phyloP scores from a whole-genome alignment of 2,329 filamentous ascomycete species.

The Fusarium buharicum region DNA sequence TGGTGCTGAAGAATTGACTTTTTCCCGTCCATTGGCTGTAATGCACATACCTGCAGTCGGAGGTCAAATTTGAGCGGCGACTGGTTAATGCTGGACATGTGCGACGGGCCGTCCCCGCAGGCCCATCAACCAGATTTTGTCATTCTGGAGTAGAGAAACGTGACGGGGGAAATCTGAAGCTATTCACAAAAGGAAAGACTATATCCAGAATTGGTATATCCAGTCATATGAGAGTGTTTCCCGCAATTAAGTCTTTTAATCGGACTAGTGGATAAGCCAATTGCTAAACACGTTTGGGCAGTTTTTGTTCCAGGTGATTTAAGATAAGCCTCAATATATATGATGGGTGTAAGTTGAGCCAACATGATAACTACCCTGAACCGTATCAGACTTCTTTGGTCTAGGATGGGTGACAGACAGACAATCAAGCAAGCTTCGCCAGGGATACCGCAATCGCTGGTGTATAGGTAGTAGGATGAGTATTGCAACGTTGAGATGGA shows the following conservation, averaged over 20 bases:
- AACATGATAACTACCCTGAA: too few relatives aligned
- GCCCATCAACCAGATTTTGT: slow-evolving; percentile 17
- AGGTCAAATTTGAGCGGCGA: slow-evolving; percentile 31
- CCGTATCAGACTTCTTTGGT: too few relatives aligned
- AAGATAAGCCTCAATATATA: too few relatives aligned
- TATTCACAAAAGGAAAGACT: background rate
- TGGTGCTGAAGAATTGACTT: background rate
- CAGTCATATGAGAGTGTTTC: background rate
- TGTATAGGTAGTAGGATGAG: too few relatives aligned
- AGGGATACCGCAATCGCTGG: too few relatives aligned
- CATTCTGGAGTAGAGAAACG: slow-evolving; percentile 14
- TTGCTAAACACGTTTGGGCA: too few relatives aligned
- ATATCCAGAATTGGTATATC: background rate
- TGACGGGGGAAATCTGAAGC: slow-evolving; percentile 3
- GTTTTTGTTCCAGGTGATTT: too few relatives aligned
- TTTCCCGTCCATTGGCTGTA: slow-evolving; percentile 9
- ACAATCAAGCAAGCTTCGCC: too few relatives aligned
- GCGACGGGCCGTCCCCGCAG: slow-evolving; percentile 12
- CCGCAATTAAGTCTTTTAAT: background rate
- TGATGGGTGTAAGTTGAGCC: too few relatives aligned
- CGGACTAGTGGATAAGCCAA: too few relatives aligned
- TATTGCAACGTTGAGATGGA: background rate
- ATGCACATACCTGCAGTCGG: background rate
- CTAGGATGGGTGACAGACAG: too few relatives aligned
- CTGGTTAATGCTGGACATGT: background rate